Evolutionary conservation across 2,329 filamentous ascomycete species (phyloP), one percentile per base, ranked within the genome.

Genomic region (Diaporthe velutina): DNA sequence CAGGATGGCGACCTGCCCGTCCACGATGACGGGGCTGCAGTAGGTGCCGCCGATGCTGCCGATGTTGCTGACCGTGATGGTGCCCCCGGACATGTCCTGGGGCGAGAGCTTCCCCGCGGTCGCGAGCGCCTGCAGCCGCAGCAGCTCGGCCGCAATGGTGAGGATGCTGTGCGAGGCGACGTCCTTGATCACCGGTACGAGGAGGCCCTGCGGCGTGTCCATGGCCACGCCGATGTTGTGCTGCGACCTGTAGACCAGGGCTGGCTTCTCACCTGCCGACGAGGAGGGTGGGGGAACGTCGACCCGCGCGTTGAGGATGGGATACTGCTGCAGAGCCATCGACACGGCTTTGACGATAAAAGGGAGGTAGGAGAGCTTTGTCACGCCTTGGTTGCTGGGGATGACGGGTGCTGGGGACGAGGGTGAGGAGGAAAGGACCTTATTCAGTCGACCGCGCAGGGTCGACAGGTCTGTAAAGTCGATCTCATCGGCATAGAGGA

Each of bases 221-320:
- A 99, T 97, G 74, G 97, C 97, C 45, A 99, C 89, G 76, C 97
- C 97, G 76, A 99, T 96, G 84, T 99, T 98, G 88, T 99, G 97
- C 80, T 94, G 92, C 71, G 91, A 90, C 73, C 96, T 94, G 86
- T 95, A 91, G 73, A 96, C 86, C 4, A 99, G 88, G 45, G 90
- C 89, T 0, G 96, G 95, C 80, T 94, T 96, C 71, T 86, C 85
- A 10, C 88, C 86, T 75, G 83, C 82, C 25, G 84, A 76, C 74
- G 88, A 86, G 38, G 73, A 35, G 25, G 54, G 35, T 1, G 52
- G 22, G 15, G 52, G n/a, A 55, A 86, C 76, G 79, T 98, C 95
- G 33, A 99, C 90, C 74, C 94, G 91, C 4, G 96, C 92, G 82
- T 99, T 99, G 76, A 99, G 91, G 50, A 97, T 88, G 1, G 97